Evolutionary conservation across 805 yeast genomes (phyloP).

Genomic region (Candida hispaniensis): DNA sequence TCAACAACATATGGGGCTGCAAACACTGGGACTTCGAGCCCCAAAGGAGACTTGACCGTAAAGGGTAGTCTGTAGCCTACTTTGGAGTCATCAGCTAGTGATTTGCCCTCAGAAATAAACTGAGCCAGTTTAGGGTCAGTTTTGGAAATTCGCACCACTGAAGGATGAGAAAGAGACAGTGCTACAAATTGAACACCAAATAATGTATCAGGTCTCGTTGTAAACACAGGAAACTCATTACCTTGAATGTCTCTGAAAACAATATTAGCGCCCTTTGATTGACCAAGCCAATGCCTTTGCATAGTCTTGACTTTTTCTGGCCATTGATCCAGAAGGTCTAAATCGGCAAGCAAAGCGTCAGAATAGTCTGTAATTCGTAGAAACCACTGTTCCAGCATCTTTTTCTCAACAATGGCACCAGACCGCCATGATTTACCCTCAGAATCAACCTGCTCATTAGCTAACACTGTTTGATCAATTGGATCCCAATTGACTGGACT

Average conservation of each 20-base stretch:
- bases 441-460: constrained; percentile 91
- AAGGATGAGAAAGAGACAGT: constrained; percentile 57
- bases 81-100: constrained; percentile 39
- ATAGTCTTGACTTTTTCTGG: constrained; percentile 78
- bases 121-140: constrained; percentile 33
- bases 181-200: constrained; percentile 78
- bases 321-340: constrained; percentile 59
- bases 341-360: constrained; percentile 50
- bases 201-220: constrained; percentile 85
- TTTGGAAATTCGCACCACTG: constrained; percentile 35
- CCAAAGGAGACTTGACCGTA: constrained; percentile 44
- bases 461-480: constrained; percentile 84
- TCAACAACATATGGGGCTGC: constrained; percentile 86
- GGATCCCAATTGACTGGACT: constrained; percentile 99
- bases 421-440: constrained; percentile 94
- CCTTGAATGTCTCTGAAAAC: constrained; percentile 33
- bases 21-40: constrained; percentile 53
- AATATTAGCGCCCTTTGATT: constrained; percentile 68
- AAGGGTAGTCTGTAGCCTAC: constrained; percentile 56
- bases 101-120: constrained; percentile 36
- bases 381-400: constrained; percentile 82
- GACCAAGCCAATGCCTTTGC: constrained; percentile 94
- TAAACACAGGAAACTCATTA: constrained; percentile 45
- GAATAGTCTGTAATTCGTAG: constrained; percentile 81
- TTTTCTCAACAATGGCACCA: constrained; percentile 87